Evolutionary conservation across 73 alveolate genomes (phyloP), one percentile per base, ranked within the genome.

Genomic region (Uronychia setigera): DNA sequence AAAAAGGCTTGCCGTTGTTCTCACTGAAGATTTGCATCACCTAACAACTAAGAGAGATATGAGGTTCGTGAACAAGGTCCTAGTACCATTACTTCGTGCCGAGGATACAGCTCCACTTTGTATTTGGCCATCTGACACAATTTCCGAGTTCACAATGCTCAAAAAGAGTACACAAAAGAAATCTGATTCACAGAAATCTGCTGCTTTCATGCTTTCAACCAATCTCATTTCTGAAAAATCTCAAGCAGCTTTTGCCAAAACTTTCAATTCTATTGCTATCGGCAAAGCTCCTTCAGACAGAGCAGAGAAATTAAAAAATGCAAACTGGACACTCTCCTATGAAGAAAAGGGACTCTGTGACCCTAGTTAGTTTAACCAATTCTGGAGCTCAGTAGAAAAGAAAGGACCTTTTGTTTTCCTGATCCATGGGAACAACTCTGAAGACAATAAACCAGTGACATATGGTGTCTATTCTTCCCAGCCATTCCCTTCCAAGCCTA

Each of bases 101-200:
- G 94, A 88, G 67, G 78, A 67, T 30, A 88, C 85, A 26, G 78
- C 81, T 1, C 94, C 94, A 5, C 87, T 88, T 46, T 86, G 88
- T 27, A 26, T 86, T n/a, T 80, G 88, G 86, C 92, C 92, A 5
- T 80, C 25, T 58, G 92, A 86, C 84, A 26, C 83, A 28, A 58
- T 26, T 27, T 30, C 1, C 1, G 59, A 25, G 25, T 76, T 29
- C 59, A 29, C 32, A 1, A 28, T 9, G 32, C 5, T 29, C 1
- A 76, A 76, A 27, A 26, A 5, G 29, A 76, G 31, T 27, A 5
- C 81, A 1, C 9, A 26, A 1, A 26, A 31, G n/a, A 25, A 30
- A 5, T 9, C 19, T 5, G 59, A 26, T 5, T 1, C 32, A 28
- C 35, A 26, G 28, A 28, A 25, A 28, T 1, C 46, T 5, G 29